Evolutionary conservation across 768 basidiomycete genomes (phyloP).

Genomic region (Pleurotus djamor): DNA sequence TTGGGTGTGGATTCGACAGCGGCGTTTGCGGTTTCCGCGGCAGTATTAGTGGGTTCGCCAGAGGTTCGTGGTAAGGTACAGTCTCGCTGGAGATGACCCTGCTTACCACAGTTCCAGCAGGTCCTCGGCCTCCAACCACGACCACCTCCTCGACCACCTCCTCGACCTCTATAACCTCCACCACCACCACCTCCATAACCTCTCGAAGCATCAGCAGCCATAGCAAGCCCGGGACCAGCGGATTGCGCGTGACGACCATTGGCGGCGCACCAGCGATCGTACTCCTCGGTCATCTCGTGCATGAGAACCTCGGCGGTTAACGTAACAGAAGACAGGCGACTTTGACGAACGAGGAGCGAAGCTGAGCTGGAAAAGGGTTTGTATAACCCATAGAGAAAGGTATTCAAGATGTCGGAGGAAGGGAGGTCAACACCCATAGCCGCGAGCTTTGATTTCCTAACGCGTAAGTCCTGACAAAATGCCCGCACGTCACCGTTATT

Average conservation of each 20-base stretch:
- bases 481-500: conserved; percentile 3
- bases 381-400: conserved; percentile 10
- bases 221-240: background rate
- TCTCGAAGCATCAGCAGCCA: background rate
- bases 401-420: conserved; percentile 11
- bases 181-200: background rate
- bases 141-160: background rate
- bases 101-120: conserved; percentile 25
- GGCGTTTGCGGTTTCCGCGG: background rate
- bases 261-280: background rate
- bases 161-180: background rate
- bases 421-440: background rate
- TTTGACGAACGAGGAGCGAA: background rate
- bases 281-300: conserved; percentile 10
- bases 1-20: background rate
- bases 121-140: background rate
- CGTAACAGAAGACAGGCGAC: background rate
- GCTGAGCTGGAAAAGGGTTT: conserved; percentile 9
- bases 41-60: background rate
- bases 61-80: conserved; percentile 10
- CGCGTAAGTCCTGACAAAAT: conserved; percentile 3
- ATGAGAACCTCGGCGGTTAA: conserved; percentile 9
- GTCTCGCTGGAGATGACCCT: conserved; percentile 17
- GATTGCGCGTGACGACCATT: background rate
- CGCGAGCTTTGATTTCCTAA: background rate